These are phyloP conservation scores for Mrakia frigida DNA, from an alignment of 768 basidiomycete genomes.

Conservation along the genomic window DNA sequence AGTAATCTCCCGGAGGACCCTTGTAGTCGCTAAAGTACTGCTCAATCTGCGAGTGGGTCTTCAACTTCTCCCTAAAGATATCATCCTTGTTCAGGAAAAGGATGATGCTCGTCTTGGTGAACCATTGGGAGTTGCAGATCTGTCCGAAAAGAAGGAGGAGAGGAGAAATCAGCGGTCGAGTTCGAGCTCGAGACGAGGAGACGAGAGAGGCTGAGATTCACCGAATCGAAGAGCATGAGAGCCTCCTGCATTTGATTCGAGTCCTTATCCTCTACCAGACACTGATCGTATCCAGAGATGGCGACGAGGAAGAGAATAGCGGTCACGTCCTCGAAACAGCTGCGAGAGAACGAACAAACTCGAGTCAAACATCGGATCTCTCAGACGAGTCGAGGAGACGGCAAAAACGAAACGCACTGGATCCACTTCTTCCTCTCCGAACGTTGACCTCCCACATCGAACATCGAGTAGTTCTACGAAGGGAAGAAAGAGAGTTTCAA, in stretches of 20 bases:
- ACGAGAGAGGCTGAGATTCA: too few relatives aligned
- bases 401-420: slow-evolving; percentile 45
- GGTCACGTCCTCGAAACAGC: slow-evolving; percentile 87
- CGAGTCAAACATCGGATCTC: not conserved
- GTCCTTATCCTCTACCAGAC: slow-evolving; percentile 85
- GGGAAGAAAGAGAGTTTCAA: slow-evolving; percentile 31
- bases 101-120: slow-evolving; percentile 53
- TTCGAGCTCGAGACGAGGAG: too few relatives aligned
- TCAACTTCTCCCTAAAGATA: slow-evolving; percentile 71
- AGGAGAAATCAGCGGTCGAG: not conserved
- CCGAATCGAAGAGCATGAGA: slow-evolving; percentile 33
- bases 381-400: not conserved
- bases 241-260: slow-evolving; percentile 45
- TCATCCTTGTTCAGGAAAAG: slow-evolving; percentile 95
- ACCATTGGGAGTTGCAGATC: slow-evolving; percentile 28
- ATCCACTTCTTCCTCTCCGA: slow-evolving; percentile 91
- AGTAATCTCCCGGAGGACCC: slow-evolving; percentile 65
- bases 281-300: slow-evolving; percentile 69
- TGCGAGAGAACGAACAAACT: not conserved
- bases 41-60: slow-evolving; percentile 66
- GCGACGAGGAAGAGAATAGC: slow-evolving; percentile 87
- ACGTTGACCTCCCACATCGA: slow-evolving; percentile 84
- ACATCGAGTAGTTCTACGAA: slow-evolving; percentile 76
- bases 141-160: not conserved
- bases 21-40: slow-evolving; percentile 88